These are phyloP conservation scores for Fistulinella prunicolor DNA, from an alignment of 768 basidiomycete genomes.

Conservation along the genomic window DNA sequence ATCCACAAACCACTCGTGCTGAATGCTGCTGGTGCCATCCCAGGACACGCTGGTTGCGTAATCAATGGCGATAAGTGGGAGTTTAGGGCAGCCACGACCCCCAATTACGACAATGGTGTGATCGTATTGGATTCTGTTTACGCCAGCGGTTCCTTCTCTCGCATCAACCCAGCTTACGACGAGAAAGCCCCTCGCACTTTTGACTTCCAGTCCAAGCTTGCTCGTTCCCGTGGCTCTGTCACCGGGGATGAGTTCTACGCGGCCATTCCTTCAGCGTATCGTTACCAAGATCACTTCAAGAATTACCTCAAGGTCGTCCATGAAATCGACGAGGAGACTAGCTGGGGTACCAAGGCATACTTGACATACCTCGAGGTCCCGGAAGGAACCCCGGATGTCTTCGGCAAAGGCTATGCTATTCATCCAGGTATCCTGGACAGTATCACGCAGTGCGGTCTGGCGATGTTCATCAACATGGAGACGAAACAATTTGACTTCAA, in stretches of 20 bases:
- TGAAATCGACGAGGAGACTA: constrained; percentile 26
- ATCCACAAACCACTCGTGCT: constrained; percentile 32
- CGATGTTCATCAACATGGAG: constrained; percentile 29
- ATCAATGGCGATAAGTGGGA: constrained; percentile 30
- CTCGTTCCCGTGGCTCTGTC: constrained; percentile 15
- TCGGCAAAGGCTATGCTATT: constrained; percentile 29
- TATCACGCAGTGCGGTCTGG: constrained; percentile 31
- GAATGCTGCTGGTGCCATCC: constrained; percentile 10
- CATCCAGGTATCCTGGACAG: constrained; percentile 35
- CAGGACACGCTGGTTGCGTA: constrained; percentile 25
- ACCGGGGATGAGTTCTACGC: constrained; percentile 20
- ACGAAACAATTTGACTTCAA: constrained; percentile 32
- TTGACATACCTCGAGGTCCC: constrained; percentile 23
- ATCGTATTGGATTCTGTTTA: constrained; percentile 31
- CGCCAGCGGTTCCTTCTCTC: constrained; percentile 28
- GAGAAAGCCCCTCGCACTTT: constrained; percentile 20
- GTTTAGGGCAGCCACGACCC: constrained; percentile 27
- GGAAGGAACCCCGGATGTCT: constrained; percentile 26
- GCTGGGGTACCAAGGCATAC: constrained; percentile 28
- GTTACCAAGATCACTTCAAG: constrained; percentile 24
- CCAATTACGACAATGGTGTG: constrained; percentile 20
- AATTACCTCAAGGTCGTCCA: constrained; percentile 29
- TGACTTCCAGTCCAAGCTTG: constrained; percentile 22
- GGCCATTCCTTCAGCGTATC: constrained; percentile 18
- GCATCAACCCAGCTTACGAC: constrained; percentile 26